Evolutionary conservation across 345 rosid species (phyloP), one percentile per base, ranked within the genome.

Genomic region (Acer yangbiense): DNA sequence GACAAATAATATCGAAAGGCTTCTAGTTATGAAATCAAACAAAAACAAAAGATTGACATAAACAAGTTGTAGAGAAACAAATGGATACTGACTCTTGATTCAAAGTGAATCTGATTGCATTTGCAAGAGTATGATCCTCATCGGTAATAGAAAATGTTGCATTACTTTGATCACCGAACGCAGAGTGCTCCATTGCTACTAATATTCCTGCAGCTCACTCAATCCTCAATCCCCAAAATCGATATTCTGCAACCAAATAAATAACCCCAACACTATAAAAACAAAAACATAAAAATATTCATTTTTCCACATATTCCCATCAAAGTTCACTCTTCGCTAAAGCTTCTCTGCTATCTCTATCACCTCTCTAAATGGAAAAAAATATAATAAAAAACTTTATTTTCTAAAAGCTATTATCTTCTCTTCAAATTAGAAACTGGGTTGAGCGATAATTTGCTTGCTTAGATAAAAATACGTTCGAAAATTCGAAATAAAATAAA

Each of bases 51-150:
- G 5, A 35, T 32, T 9, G 66, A 68, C 10, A 66, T 57, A 67
- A 58, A 46, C 23, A 27, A 48, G 11, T 35, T 62, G 71, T 41
- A 60, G 12, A 52, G 10, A 57, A 65, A 52, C 61, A 13, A 55
- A 75, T 71, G 2, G 48, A 63, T 17, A 87, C 93, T 86, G 18
- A 91, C 99, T 96, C 98, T 88, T 96, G 99, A 86, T 94, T 92
- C 83, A 96, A 81, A 71, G 91, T 79, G 88, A 87, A 96, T 77
- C 98, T 85, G 74, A 96, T 85, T 39, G 97, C 82, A 77, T 94
- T 96, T 12, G 97, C 98, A 25, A 96, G 86, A 4, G 97, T 94
- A 77, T 96, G 98, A 79, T 91, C 98, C 77, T 94, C 99, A 20
- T 89, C 92, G 0, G 86, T 61, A 12, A 94, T 77, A 68, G 91